Conservation (phyloP, 306 rosid genomes). For the Dryas drummondii region DNA sequence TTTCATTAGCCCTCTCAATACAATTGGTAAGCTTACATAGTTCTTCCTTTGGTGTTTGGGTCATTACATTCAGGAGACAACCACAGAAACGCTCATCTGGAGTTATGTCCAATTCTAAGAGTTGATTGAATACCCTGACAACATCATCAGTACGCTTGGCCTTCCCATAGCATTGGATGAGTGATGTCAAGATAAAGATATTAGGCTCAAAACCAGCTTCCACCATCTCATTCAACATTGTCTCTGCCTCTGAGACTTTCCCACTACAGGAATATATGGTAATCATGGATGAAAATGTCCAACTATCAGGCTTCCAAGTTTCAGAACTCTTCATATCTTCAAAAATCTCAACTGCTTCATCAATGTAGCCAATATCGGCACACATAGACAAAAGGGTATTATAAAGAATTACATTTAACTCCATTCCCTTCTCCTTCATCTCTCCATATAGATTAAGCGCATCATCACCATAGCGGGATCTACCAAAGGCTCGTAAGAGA, state of each 20-base stretch:
- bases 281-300: slow-evolving; percentile 85
- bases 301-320: slow-evolving; percentile 63
- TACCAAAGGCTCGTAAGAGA: slow-evolving; percentile 66
- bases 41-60: slow-evolving; percentile 67
- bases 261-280: slow-evolving; percentile 72
- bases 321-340: slow-evolving; percentile 66
- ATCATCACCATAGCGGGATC: slow-evolving; percentile 64
- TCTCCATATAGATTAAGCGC: slow-evolving; percentile 67
- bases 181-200: slow-evolving; percentile 71
- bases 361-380: slow-evolving; percentile 64
- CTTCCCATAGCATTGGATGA: slow-evolving; percentile 88
- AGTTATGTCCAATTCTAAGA: slow-evolving; percentile 50
- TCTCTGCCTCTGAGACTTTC: slow-evolving; percentile 65
- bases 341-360: slow-evolving; percentile 66
- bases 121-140: slow-evolving; percentile 60
- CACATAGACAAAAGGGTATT: slow-evolving; percentile 71
- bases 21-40: slow-evolving; percentile 57
- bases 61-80: slow-evolving; percentile 83
- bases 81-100: slow-evolving; percentile 81
- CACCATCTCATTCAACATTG: slow-evolving; percentile 65
- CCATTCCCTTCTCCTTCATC: slow-evolving; percentile 71
- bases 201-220: slow-evolving; percentile 72
- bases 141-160: slow-evolving; percentile 73
- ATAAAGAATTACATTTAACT: slow-evolving; percentile 57
- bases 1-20: slow-evolving; percentile 60